phyloP scores from a whole-genome alignment of 805 yeast genomes.

The Candida glaebosa region DNA sequence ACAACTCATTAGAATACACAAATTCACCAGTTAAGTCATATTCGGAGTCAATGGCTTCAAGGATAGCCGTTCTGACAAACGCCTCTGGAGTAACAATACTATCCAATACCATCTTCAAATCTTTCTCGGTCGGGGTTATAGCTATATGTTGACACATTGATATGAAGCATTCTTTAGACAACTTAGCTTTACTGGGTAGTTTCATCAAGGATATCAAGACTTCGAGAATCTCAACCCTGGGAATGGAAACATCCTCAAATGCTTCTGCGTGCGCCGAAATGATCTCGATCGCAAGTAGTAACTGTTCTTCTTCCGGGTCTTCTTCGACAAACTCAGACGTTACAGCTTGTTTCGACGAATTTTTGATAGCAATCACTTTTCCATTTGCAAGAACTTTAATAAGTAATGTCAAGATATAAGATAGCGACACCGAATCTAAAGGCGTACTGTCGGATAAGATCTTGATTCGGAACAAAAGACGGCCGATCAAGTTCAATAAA shows the following conservation, averaged over 20 bases:
- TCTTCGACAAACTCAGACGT: slow-evolving; percentile 76
- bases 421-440: slow-evolving; percentile 63
- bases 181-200: slow-evolving; percentile 73
- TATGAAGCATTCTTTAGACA: slow-evolving; percentile 78
- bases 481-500: slow-evolving; percentile 49
- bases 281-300: slow-evolving; percentile 72
- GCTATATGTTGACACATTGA: slow-evolving; percentile 77
- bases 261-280: slow-evolving; percentile 64
- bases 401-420: slow-evolving; percentile 73
- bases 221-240: slow-evolving; percentile 61
- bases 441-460: slow-evolving; percentile 70
- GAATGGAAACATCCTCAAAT: slow-evolving; percentile 64
- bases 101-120: slow-evolving; percentile 55
- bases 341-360: slow-evolving; percentile 46
- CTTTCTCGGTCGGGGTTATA: slow-evolving; percentile 51
- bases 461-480: slow-evolving; percentile 73
- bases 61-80: slow-evolving; percentile 73
- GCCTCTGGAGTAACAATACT: slow-evolving; percentile 57
- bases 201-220: slow-evolving; percentile 65
- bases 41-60: slow-evolving; percentile 85
- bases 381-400: slow-evolving; percentile 67
- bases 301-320: slow-evolving; percentile 84
- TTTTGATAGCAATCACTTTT: slow-evolving; percentile 50
- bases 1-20: slow-evolving; percentile 63
- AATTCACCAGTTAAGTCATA: slow-evolving; percentile 50